Conservation (phyloP, 148 eudicot species). For the Linanthus parryae region DNA sequence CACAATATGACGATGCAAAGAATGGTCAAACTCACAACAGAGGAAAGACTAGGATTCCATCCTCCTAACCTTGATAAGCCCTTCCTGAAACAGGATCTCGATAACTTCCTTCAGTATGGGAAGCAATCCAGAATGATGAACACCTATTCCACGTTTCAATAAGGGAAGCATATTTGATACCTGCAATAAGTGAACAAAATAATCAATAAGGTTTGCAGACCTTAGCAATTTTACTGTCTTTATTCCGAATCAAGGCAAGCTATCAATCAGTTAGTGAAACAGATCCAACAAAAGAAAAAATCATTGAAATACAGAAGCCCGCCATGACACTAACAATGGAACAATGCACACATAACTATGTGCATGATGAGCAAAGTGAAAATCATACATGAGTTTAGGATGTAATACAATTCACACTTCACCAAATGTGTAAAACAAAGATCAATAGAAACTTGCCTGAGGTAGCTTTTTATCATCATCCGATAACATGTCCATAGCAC, state of each 20-base stretch:
- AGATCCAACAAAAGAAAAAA: neutral
- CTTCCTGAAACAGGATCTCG: conserved; percentile 97
- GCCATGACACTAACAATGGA: no score
- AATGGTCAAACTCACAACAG: conserved; percentile 2
- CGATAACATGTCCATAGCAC: conserved; percentile 98
- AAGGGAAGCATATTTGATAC: conserved; percentile 95
- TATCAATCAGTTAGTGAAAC: neutral
- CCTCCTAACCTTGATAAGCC: conserved; percentile 77
- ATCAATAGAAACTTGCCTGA: conserved; percentile 53
- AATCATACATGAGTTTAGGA: no score
- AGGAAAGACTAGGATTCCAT: neutral
- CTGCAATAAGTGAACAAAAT: conserved; percentile 28
- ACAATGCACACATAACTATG: no score
- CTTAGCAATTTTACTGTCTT: no score
- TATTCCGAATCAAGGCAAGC: neutral
- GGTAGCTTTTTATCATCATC: conserved; percentile 98
- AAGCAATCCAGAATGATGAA: conserved; percentile 99
- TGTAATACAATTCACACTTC: neutral
- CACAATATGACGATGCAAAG: no score
- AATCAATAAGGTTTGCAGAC: neutral
- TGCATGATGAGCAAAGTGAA: no score
- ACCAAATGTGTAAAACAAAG: conserved; percentile 1
- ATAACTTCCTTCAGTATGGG: conserved; percentile 98
- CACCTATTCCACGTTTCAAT: conserved; percentile 97
- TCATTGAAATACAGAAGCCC: no score